Evolutionary conservation across 2,329 filamentous ascomycete species (phyloP).

Genomic region (Septoria linicola): DNA sequence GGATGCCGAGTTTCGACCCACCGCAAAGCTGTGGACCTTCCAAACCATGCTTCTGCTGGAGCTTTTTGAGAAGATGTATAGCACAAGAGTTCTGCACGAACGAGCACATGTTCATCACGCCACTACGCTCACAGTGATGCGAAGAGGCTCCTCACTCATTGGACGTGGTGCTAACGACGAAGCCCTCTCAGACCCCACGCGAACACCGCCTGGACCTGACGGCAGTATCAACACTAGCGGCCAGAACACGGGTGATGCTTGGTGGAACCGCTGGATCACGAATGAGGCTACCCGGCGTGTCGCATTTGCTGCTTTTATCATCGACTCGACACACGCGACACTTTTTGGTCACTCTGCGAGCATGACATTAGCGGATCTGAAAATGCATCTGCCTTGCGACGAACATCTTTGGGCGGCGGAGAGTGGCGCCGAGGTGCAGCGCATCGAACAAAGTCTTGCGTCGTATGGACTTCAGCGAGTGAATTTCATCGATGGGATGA

Average conservation of each 20-base stretch:
- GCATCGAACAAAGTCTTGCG: conserved; percentile 76
- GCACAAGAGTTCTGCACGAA: conserved; percentile 86
- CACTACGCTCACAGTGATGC: conserved; percentile 92
- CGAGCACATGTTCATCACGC: conserved; percentile 95
- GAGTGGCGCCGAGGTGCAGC: conserved; percentile 79
- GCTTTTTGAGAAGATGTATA: conserved; percentile 97
- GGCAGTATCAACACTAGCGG: conserved; percentile 46
- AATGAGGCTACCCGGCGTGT: conserved; percentile 86
- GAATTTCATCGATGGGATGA: conserved; percentile 86
- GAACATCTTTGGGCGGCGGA: conserved; percentile 90
- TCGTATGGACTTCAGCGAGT: conserved; percentile 80
- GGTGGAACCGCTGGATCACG: conserved; percentile 95
- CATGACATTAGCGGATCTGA: conserved; percentile 96
- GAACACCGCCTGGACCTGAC: conserved; percentile 48
- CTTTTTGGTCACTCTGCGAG: conserved; percentile 98
- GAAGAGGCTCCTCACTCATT: conserved; percentile 84
- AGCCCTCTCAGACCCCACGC: conserved; percentile 61
- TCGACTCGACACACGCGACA: conserved; percentile 93
- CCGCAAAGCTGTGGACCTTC: conserved; percentile 94
- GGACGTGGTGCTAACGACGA: conserved; percentile 82
- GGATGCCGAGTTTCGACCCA: conserved; percentile 82
- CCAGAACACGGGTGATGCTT: conserved; percentile 73
- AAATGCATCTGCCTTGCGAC: conserved; percentile 85
- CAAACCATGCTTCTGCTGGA: conserved; percentile 86
- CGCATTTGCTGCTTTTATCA: conserved; percentile 89